phyloP scores from a whole-genome alignment of 306 rosid genomes.

The Pachyrhizus erosus region DNA sequence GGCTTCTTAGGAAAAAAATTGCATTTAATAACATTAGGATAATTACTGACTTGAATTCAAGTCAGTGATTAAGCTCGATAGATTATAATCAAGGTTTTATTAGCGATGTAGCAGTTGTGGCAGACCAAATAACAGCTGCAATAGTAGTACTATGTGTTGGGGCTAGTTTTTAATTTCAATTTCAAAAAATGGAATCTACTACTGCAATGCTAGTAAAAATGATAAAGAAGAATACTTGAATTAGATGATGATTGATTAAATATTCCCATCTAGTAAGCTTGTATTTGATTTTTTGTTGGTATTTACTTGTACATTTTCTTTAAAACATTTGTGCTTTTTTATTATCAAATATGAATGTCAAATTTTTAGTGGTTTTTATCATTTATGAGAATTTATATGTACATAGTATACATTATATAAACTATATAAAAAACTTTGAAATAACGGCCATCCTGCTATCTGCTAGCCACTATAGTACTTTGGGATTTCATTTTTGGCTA shows the following conservation, averaged over 20 bases:
- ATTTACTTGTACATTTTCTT: neutral
- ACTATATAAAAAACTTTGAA: neutral
- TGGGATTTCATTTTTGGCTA: neutral
- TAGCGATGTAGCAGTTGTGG: neutral
- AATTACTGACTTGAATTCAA: constrained; percentile 1
- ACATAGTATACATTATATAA: neutral
- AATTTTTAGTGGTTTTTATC: neutral
- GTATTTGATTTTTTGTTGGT: neutral
- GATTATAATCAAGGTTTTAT: neutral
- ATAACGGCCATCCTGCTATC: neutral
- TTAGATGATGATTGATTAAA: neutral
- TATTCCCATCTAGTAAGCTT: neutral
- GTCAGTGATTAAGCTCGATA: neutral
- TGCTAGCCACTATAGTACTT: too few relatives aligned
- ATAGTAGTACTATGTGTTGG: neutral
- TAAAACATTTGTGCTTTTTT: neutral
- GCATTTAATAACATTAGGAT: neutral
- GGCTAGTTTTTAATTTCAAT: too few relatives aligned
- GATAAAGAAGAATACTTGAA: neutral
- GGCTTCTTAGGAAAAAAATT: neutral
- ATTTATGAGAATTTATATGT: neutral
- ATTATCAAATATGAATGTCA: neutral
- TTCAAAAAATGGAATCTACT: neutral
- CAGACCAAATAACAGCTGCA: neutral
- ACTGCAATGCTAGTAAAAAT: neutral